These are phyloP conservation scores for Chaetomium olivaceum DNA, from an alignment of 2,329 filamentous ascomycete species.

Conservation along the genomic window DNA sequence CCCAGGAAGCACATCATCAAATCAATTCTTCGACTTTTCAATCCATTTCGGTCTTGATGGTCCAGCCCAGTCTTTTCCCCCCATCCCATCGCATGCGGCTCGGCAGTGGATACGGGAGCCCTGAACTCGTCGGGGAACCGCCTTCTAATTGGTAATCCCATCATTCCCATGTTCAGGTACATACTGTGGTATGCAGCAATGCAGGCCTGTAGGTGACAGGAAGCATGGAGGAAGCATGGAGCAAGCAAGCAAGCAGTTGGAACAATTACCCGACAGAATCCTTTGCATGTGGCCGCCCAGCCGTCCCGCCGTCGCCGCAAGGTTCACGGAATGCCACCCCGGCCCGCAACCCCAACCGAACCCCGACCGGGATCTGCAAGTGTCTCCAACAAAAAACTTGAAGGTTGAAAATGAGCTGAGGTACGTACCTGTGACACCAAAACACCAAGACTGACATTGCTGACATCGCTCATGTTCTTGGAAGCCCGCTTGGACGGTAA, in stretches of 20 bases:
- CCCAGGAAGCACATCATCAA: background rate
- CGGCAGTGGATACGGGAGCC: conserved; percentile 11
- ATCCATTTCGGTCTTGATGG: background rate
- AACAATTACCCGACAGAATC: background rate
- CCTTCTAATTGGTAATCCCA: conserved; percentile 11
- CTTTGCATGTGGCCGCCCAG: conserved; percentile 3
- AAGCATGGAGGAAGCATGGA: background rate
- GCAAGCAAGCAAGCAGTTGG: background rate
- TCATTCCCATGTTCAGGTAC: conserved; percentile 1
- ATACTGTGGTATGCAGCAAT: background rate
- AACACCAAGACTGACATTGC: background rate
- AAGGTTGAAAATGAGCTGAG: too few species aligned
- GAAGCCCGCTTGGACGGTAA: background rate
- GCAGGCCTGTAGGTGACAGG: background rate
- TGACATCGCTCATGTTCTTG: background rate
- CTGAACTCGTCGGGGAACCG: background rate
- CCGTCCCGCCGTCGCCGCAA: background rate
- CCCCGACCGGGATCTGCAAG: background rate
- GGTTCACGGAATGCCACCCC: background rate
- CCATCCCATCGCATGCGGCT: conserved; percentile 13
- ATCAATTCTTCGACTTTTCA: conserved; percentile 2
- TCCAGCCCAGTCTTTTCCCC: background rate
- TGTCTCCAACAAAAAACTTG: background rate
- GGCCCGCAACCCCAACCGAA: background rate
- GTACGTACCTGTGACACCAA: conserved; percentile 10